phyloP scores from a whole-genome alignment of 176 grass and related monocot genomes.

The Zoysia pacifica region DNA sequence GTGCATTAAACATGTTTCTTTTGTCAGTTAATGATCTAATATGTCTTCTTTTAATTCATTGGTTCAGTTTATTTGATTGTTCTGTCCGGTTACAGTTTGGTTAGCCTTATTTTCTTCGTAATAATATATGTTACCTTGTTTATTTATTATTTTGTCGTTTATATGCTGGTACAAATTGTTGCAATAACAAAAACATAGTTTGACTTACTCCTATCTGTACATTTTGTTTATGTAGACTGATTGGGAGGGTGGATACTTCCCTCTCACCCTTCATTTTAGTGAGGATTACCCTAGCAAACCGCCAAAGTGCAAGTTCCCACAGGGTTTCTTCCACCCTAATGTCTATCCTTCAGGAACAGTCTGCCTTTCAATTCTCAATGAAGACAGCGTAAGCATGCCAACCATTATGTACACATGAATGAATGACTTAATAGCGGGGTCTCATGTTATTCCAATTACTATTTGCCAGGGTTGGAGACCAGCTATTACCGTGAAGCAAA shows the following conservation, averaged over 20 bases:
- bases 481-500: conserved; percentile 96
- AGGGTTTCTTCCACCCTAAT: conserved; percentile 78
- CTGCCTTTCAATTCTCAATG: conserved; percentile 76
- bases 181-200: background rate
- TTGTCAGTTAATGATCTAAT: background rate
- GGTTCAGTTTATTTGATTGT: background rate
- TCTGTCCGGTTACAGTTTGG: background rate
- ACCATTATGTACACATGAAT: conserved; percentile 1
- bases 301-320: conserved; percentile 77
- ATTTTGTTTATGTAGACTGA: conserved; percentile 51
- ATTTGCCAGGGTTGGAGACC: conserved; percentile 81
- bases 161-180: background rate
- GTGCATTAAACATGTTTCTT: background rate
- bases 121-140: background rate
- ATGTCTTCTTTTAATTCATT: background rate
- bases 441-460: background rate
- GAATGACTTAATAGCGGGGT: background rate
- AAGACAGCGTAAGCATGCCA: conserved; percentile 60
- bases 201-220: background rate
- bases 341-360: conserved; percentile 81
- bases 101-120: background rate
- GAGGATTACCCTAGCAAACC: conserved; percentile 84
- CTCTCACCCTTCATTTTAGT: conserved; percentile 65
- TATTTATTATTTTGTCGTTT: background rate
- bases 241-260: conserved; percentile 72